These are phyloP conservation scores for Puccinia hordei DNA, from an alignment of 1,284 basidiomycete genomes.

Conservation along the genomic window DNA sequence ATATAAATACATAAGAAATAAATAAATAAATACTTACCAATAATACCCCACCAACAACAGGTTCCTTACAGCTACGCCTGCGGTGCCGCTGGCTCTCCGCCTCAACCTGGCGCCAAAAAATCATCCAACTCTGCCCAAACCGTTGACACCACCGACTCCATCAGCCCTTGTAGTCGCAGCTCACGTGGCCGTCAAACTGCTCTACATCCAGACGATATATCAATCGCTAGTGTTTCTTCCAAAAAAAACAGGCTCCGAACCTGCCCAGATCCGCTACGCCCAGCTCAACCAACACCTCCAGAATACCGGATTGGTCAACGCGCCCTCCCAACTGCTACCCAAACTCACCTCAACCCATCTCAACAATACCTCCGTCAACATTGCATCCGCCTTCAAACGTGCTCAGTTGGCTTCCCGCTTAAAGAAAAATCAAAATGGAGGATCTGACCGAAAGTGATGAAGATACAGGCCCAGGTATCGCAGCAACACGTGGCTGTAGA, in stretches of 20 bases:
- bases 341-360: slow-evolving; percentile 6
- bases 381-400: slow-evolving; percentile 44
- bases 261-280: slow-evolving; percentile 22
- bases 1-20: no score
- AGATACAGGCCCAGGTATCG: slow-evolving; percentile 38
- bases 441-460: slow-evolving; percentile 40
- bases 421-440: slow-evolving; percentile 4
- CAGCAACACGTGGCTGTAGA: slow-evolving; percentile 23
- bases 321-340: not conserved
- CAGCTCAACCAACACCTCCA: slow-evolving; percentile 27
- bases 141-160: slow-evolving; percentile 3
- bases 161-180: not conserved
- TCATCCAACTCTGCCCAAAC: slow-evolving; percentile 1
- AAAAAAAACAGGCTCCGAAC: not conserved
- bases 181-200: slow-evolving; percentile 3
- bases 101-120: not conserved
- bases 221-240: not conserved
- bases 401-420: slow-evolving; percentile 21
- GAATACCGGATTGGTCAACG: slow-evolving; percentile 9
- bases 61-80: slow-evolving; percentile 37
- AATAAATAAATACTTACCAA: no score
- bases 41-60: no score
- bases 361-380: slow-evolving; percentile 43
- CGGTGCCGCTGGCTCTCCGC: slow-evolving; percentile 30
- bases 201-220: not conserved